These are phyloP conservation scores for Cytospora piceae DNA, from an alignment of 2,329 filamentous ascomycete species.

Conservation along the genomic window DNA sequence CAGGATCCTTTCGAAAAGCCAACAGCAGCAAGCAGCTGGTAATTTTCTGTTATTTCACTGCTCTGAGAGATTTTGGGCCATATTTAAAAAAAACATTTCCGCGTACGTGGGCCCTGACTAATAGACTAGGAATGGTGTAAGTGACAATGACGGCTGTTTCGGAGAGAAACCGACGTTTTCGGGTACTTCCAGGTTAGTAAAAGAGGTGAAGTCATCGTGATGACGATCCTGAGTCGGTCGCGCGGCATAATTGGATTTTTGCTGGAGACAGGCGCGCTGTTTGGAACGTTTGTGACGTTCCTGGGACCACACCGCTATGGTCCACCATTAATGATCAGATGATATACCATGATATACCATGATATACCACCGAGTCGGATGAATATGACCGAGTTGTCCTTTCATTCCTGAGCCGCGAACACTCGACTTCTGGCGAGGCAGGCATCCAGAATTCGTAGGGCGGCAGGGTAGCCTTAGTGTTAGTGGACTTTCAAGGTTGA, in stretches of 20 bases:
- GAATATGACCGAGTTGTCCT: not conserved
- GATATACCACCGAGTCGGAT: not conserved
- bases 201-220: slow-evolving; percentile 22
- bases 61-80: not conserved
- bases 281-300: not conserved
- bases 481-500: not conserved
- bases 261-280: not conserved
- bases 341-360: not conserved
- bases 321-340: no score
- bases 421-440: not conserved
- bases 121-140: not conserved
- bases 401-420: not conserved
- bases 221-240: slow-evolving; percentile 20
- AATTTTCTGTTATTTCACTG: no score
- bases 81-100: slow-evolving; percentile 4
- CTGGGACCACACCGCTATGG: not conserved
- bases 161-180: not conserved
- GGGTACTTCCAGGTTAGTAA: not conserved
- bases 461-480: not conserved
- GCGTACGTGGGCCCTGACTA: not conserved
- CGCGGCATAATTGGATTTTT: not conserved
- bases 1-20: not conserved
- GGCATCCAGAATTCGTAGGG: no score
- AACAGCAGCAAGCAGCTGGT: not conserved
- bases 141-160: not conserved